phyloP scores from a whole-genome alignment of 345 rosid genomes.

The Populus davidiana region DNA sequence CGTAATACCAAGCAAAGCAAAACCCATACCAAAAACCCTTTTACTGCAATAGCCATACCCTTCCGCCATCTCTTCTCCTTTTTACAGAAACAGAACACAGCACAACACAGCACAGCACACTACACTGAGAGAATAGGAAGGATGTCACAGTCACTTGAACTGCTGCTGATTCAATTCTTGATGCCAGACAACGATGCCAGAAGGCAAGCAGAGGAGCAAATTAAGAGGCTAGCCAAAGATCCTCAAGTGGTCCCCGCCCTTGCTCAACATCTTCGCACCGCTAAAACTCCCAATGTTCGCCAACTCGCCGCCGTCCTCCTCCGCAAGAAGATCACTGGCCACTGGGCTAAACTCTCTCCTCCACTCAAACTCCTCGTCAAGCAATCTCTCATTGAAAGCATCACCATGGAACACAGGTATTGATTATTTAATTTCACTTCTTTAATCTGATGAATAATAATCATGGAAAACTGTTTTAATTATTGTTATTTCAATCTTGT shows the following conservation, averaged over 20 bases:
- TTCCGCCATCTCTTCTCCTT: neutral
- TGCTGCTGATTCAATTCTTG: slow-evolving; percentile 85
- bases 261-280: slow-evolving; percentile 95
- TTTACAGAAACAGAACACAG: neutral
- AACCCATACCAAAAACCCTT: slow-evolving; percentile 29
- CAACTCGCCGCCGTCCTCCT: slow-evolving; percentile 99
- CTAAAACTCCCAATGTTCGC: slow-evolving; percentile 96
- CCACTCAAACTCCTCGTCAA: slow-evolving; percentile 77
- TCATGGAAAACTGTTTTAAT: neutral
- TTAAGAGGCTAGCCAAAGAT: slow-evolving; percentile 88
- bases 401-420: slow-evolving; percentile 90
- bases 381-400: slow-evolving; percentile 86
- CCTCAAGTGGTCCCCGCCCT: slow-evolving; percentile 98
- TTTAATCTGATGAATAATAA: neutral
- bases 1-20: slow-evolving; percentile 5
- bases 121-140: neutral
- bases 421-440: neutral
- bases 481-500: slow-evolving; percentile 1
- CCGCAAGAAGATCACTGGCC: slow-evolving; percentile 97
- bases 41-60: neutral
- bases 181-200: slow-evolving; percentile 99
- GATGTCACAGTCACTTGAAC: slow-evolving; percentile 94
- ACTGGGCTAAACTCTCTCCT: slow-evolving; percentile 94
- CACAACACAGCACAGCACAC: neutral
- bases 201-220: slow-evolving; percentile 97